Percentiles rank a stretch among this genome's conserved stretches.
These are phyloP conservation scores for Amanita exitialis DNA, from an alignment of 768 basidiomycete species.

Conservation along the genomic window DNA sequence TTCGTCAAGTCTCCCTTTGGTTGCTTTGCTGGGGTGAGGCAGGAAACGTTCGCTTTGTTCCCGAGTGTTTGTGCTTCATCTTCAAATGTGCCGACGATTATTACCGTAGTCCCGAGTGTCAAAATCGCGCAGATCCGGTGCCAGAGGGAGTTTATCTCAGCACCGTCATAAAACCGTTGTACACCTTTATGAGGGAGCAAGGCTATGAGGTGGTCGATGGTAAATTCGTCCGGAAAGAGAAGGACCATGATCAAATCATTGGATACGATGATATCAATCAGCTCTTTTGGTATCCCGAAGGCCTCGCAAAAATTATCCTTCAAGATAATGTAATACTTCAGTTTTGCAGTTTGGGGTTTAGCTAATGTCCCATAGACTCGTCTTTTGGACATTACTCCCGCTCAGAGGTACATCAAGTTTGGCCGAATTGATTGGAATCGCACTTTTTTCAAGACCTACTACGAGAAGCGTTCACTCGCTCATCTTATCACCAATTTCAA, in stretches of 20 bases:
- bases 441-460: conserved; percentile 99
- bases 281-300: conserved; percentile 99
- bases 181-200: conserved; percentile 94
- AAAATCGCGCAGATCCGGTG: conserved; percentile 86
- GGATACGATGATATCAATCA: conserved; percentile 99
- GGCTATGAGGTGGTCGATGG: conserved; percentile 94
- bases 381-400: conserved; percentile 82
- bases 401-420: conserved; percentile 90
- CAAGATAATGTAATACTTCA: conserved; percentile 61
- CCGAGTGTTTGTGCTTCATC: conserved; percentile 97
- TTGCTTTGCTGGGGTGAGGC: conserved; percentile 98
- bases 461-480: conserved; percentile 86
- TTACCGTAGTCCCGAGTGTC: conserved; percentile 96
- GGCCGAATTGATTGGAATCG: conserved; percentile 88
- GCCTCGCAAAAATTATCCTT: conserved; percentile 85
- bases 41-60: conserved; percentile 93
- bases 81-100: conserved; percentile 99
- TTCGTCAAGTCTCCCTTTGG: conserved; percentile 93
- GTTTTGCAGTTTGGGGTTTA: conserved; percentile 3
- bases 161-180: conserved; percentile 87
- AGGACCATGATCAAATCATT: conserved; percentile 90
- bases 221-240: conserved; percentile 89
- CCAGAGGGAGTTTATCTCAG: conserved; percentile 92
- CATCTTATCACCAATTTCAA: conserved; percentile 99
- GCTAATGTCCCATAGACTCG: conserved; percentile 48